These are phyloP conservation scores for Prunus campanulata DNA, from an alignment of 306 rosid genomes.

Conservation along the genomic window DNA sequence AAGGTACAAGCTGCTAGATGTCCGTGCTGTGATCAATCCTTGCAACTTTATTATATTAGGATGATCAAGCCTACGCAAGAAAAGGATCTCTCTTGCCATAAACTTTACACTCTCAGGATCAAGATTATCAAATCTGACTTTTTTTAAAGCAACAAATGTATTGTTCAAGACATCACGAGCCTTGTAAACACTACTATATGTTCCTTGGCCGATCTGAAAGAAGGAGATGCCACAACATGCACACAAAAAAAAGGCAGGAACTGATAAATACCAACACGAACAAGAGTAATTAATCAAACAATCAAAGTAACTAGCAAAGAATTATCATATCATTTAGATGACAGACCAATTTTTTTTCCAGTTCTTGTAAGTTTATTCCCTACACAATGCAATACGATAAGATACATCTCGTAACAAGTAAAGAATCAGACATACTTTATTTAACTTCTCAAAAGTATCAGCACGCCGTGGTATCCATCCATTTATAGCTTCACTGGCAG, in stretches of 20 bases:
- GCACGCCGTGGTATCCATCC: conserved; percentile 92
- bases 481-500: conserved; percentile 75
- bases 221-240: conserved; percentile 23
- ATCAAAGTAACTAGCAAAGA: conserved; percentile 3
- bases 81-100: conserved; percentile 92
- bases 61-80: conserved; percentile 91
- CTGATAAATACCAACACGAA: neutral
- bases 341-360: neutral
- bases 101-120: conserved; percentile 90
- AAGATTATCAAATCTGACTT: conserved; percentile 84
- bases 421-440: conserved; percentile 52
- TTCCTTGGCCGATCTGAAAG: conserved; percentile 94
- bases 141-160: conserved; percentile 80
- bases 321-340: neutral
- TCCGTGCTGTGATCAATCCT: conserved; percentile 74
- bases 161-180: conserved; percentile 67
- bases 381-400: neutral
- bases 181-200: conserved; percentile 88
- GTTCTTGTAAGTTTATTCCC: conserved; percentile 8
- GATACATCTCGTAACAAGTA: conserved; percentile 11
- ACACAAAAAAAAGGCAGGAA: conserved; percentile 10
- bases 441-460: conserved; percentile 65
- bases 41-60: conserved; percentile 84
- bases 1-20: conserved; percentile 85
- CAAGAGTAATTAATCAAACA: conserved; percentile 4